A percentile compares a stretch with the other conserved stretches of the same genome.
Conservation (phyloP, 1,139 yeast genomes). For the Insectozyma bohioensis region DNA sequence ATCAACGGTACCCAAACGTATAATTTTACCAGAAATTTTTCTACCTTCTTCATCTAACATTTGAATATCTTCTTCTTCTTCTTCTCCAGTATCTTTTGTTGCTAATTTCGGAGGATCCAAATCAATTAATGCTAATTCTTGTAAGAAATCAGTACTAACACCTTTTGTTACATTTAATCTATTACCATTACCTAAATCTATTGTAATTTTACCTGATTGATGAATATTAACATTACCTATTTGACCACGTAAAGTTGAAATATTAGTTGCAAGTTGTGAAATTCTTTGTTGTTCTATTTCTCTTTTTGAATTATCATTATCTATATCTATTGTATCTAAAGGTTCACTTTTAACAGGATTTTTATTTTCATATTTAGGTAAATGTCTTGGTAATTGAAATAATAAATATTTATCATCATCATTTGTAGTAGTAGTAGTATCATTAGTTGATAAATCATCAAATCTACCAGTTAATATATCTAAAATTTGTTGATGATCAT, state of each 20-base stretch:
- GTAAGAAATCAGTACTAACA: conserved; percentile 69
- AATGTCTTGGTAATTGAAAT: conserved; percentile 68
- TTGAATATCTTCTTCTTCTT: conserved; percentile 23
- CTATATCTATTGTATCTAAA: conserved; percentile 13
- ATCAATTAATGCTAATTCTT: conserved; percentile 68
- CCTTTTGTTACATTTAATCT: conserved; percentile 73
- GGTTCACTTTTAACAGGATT: conserved; percentile 15
- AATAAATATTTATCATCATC: conserved; percentile 40
- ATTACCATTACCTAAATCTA: conserved; percentile 67
- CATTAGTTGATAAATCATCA: conserved; percentile 20
- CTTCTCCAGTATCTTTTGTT: conserved; percentile 16
- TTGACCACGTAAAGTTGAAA: conserved; percentile 42
- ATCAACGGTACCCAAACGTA: conserved; percentile 61
- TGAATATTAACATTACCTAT: conserved; percentile 76
- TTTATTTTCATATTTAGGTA: conserved; percentile 52
- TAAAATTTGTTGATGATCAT: conserved; percentile 35
- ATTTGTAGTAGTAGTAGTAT: too few species aligned
- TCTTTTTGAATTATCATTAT: background rate
- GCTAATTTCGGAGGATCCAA: conserved; percentile 12
- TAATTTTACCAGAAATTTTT: conserved; percentile 40
- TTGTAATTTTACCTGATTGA: conserved; percentile 75
- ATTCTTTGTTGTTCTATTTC: conserved; percentile 7
- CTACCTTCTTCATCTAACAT: conserved; percentile 40
- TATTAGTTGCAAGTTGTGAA: conserved; percentile 14
- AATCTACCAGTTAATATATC: conserved; percentile 27